Evolutionary conservation across 805 yeast species (phyloP).

Genomic region (Schwanniomyces pseudopolymorphus): DNA sequence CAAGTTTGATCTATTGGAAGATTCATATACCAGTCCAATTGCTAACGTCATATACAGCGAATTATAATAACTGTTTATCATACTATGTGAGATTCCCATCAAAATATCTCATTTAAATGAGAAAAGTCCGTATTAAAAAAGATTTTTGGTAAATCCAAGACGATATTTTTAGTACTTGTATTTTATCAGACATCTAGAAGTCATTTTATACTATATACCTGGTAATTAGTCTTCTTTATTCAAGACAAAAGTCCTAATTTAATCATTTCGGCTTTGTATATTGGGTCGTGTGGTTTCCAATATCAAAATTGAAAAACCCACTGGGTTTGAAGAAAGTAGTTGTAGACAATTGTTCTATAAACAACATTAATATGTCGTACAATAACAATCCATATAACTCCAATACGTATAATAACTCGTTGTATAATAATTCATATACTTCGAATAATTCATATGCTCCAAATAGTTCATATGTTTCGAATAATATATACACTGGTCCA

Average conservation of each 20-base stretch:
- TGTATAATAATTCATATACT: background rate
- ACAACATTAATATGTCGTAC: background rate
- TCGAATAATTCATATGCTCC: background rate
- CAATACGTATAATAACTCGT: background rate
- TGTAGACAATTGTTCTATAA: background rate
- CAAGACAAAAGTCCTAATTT: no score
- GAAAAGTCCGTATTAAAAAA: no score
- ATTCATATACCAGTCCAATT: background rate
- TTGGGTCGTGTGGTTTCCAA: constrained; percentile 1
- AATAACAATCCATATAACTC: background rate
- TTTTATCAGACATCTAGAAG: no score
- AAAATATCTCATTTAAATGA: no score
- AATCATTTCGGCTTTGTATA: no score
- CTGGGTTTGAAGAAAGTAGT: background rate
- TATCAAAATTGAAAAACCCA: background rate
- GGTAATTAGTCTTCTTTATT: no score
- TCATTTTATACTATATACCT: no score
- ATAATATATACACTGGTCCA: background rate
- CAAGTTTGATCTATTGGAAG: background rate
- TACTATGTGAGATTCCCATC: no score
- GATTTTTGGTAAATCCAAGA: no score
- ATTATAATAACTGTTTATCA: background rate
- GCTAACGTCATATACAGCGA: constrained; percentile 5
- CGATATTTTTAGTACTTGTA: no score
- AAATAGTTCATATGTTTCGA: background rate